phyloP scores from a whole-genome alignment of 2,329 filamentous ascomycete species.

The Aspergillus intermedius region DNA sequence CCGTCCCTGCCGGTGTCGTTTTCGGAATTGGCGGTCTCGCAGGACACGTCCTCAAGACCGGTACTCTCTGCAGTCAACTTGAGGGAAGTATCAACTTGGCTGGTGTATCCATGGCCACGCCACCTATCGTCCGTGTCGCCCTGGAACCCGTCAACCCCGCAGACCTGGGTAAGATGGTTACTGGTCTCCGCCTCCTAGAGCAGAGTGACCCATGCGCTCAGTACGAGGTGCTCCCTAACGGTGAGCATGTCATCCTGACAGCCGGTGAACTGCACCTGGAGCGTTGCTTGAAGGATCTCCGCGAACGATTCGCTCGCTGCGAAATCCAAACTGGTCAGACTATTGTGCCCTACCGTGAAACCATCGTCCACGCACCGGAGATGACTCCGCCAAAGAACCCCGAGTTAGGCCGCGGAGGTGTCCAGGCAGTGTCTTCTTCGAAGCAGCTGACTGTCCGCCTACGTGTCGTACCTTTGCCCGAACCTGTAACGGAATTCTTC shows the following conservation, averaged over 20 bases:
- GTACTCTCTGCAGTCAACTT: conserved; percentile 81
- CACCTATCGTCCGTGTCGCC: conserved; percentile 91
- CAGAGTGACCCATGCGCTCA: conserved; percentile 94
- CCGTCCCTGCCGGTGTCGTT: conserved; percentile 86
- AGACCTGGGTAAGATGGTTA: conserved; percentile 92
- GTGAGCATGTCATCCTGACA: conserved; percentile 90
- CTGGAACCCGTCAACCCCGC: conserved; percentile 87
- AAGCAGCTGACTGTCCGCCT: conserved; percentile 77
- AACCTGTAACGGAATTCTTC: conserved; percentile 75
- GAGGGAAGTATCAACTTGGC: conserved; percentile 86
- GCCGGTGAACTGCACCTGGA: conserved; percentile 93
- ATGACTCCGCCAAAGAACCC: conserved; percentile 86
- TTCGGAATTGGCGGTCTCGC: conserved; percentile 92
- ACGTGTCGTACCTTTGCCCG: conserved; percentile 70
- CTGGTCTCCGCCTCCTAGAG: conserved; percentile 75
- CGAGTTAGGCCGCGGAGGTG: conserved; percentile 75
- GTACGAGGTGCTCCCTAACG: conserved; percentile 86
- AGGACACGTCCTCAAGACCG: conserved; percentile 90
- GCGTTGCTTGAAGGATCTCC: conserved; percentile 83
- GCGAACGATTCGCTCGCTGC: conserved; percentile 86
- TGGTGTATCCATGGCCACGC: conserved; percentile 70
- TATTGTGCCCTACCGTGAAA: conserved; percentile 93
- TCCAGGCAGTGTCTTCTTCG: conserved; percentile 69
- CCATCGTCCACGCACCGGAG: conserved; percentile 77
- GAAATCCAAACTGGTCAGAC: conserved; percentile 91